Base-by-base conservation (phyloP, 2,329 filamentous ascomycete species). In the Orbilia quercus region DNA sequence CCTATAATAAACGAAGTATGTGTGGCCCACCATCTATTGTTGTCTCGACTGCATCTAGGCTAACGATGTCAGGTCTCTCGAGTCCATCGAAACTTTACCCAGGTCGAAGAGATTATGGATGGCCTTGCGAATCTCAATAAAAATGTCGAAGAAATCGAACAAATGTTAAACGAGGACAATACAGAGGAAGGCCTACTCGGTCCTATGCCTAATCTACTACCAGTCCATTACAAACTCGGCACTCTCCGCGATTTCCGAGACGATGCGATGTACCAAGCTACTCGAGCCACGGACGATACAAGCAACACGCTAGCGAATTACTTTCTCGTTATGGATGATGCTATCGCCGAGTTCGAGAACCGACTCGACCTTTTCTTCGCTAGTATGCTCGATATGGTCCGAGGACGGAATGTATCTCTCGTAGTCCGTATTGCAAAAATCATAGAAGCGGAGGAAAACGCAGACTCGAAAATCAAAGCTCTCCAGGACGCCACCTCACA, bases 181-280 rank as follows among this genome's bases (percentile, higher is more conserved):
- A 69, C 70, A 12, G 85, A 88, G 74, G 91, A 97, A 34, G 76
- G 77, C 20, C 20, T 73, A 1, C 64, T 73, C 44, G 69, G 69
- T 12, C 91, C 90, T 79, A 96, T 98, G 88, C 91, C 92, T 6
- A 97, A 98, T 80, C 82, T 99, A 58, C 84, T 99, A 44, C 87
- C 89, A 40, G 89, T 94, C 59, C 95, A 99, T 82, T 96, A 94
- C 84, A 92, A 94, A 80, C 86, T 99, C 77, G 97, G 92, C 2
- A 89, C 91, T 81, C 83, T 99, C 80, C 86, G 95, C 75, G 96
- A 99, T 80, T 96, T 99, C 76, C 88, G 93, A 69, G 95, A 98
- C 82, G 91, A 96, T 81, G 94, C 95, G 31, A 93, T 98, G 87
- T 92, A 96, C 79, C 95, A 99, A 85, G 96, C 98, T 79, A 88